Percentiles rank a stretch among this genome's conserved stretches.
phyloP scores from a whole-genome alignment of 345 rosid genomes.

The Linum lewisii region DNA sequence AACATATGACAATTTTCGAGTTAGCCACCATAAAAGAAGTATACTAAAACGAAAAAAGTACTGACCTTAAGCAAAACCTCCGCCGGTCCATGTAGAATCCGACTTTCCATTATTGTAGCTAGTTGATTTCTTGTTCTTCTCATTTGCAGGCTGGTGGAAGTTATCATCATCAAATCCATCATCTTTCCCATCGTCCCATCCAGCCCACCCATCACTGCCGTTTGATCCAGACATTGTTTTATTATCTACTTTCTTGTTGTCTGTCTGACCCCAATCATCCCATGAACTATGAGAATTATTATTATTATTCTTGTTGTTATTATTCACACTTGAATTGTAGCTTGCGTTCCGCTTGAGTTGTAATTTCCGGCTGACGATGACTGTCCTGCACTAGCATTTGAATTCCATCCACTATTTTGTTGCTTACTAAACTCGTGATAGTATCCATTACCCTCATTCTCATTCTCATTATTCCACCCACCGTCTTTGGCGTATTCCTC shows the following conservation, averaged over 20 bases:
- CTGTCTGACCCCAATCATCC: constrained; percentile 87
- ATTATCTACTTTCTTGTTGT: constrained; percentile 36
- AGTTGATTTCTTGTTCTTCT: constrained; percentile 29
- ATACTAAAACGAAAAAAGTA: background rate
- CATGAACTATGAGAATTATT: constrained; percentile 45
- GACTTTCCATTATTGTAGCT: constrained; percentile 60
- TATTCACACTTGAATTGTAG: background rate
- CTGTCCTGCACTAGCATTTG: constrained; percentile 46
- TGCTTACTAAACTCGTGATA: constrained; percentile 41
- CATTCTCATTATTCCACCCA: constrained; percentile 25
- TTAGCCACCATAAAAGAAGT: background rate
- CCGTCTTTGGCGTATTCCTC: constrained; percentile 85
- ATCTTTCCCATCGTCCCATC: constrained; percentile 86
- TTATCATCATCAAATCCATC: constrained; percentile 51
- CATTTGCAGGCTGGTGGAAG: constrained; percentile 38
- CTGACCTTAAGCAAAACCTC: constrained; percentile 74
- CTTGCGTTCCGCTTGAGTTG: background rate
- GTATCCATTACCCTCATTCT: constrained; percentile 48
- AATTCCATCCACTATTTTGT: constrained; percentile 52
- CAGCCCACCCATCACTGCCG: constrained; percentile 68
- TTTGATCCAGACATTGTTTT: constrained; percentile 29
- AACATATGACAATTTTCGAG: background rate
- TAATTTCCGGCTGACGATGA: constrained; percentile 38
- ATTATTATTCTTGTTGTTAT: no score
- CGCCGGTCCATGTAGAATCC: constrained; percentile 73